Evolutionary conservation across 257 asterid genomes (phyloP).

Genomic region (Petunia axillaris): DNA sequence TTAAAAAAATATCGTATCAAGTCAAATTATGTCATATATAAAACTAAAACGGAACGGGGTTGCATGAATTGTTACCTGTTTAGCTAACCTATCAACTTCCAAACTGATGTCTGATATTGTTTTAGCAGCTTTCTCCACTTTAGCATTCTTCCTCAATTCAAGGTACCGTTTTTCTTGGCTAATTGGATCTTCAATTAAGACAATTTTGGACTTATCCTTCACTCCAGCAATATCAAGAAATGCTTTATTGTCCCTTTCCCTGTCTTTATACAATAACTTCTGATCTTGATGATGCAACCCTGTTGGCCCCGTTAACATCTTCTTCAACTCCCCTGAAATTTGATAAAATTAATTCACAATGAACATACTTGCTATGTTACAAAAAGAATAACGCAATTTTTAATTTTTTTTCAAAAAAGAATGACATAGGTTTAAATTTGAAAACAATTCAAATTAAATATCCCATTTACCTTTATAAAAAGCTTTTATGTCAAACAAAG

Average conservation of each 20-base stretch:
- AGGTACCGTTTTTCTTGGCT: constrained; percentile 52
- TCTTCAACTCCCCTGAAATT: constrained; percentile 49
- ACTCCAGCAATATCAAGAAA: constrained; percentile 47
- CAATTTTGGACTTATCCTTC: constrained; percentile 53
- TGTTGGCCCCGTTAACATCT: constrained; percentile 46
- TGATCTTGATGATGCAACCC: constrained; percentile 57
- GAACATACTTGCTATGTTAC: too few relatives aligned
- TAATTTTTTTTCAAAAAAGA: too few relatives aligned
- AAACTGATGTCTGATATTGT: constrained; percentile 48
- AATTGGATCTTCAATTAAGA: constrained; percentile 49
- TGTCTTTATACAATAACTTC: constrained; percentile 45
- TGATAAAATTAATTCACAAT: neutral
- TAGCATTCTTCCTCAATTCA: constrained; percentile 51
- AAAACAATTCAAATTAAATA: too few relatives aligned
- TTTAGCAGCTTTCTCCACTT: constrained; percentile 53
- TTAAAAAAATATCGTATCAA: too few relatives aligned
- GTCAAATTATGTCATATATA: neutral
- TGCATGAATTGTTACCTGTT: constrained; percentile 35
- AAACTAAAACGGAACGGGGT: neutral
- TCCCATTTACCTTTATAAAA: too few relatives aligned
- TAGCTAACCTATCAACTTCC: constrained; percentile 48
- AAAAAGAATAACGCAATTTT: too few relatives aligned
- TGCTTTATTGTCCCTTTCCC: constrained; percentile 43
- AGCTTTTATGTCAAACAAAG: too few relatives aligned
- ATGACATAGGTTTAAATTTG: too few relatives aligned